Percentiles rank a stretch among this genome's conserved stretches.
Evolutionary conservation across 1,139 yeast species (phyloP).

Genomic region (Pichia sp.): DNA sequence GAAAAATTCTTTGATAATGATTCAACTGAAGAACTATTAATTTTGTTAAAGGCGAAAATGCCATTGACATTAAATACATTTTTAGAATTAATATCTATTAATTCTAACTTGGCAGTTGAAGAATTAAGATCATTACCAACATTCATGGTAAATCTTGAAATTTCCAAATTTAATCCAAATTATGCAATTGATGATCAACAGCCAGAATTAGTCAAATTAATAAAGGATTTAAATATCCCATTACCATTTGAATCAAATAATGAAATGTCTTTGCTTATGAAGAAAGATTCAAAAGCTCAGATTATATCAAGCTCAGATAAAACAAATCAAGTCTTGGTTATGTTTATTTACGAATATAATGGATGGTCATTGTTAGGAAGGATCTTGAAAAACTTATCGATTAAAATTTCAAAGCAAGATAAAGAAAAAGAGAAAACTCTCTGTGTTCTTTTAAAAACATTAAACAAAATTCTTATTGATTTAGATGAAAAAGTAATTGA

Average conservation of each 20-base stretch:
- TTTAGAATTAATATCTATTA: constrained; percentile 53
- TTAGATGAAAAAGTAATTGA: constrained; percentile 38
- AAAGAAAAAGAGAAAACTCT: constrained; percentile 41
- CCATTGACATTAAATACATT: constrained; percentile 66
- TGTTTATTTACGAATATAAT: constrained; percentile 66
- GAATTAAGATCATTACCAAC: constrained; percentile 56
- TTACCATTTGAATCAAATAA: constrained; percentile 47
- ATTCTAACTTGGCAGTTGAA: constrained; percentile 60
- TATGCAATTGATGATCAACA: constrained; percentile 46
- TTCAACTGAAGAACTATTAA: constrained; percentile 48
- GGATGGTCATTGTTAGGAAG: constrained; percentile 89
- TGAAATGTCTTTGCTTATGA: constrained; percentile 40
- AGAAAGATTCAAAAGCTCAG: constrained; percentile 63
- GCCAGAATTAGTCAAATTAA: constrained; percentile 44
- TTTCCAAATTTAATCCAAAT: constrained; percentile 33
- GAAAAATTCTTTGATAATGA: constrained; percentile 53
- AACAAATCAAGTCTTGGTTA: constrained; percentile 35
- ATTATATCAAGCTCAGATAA: constrained; percentile 37
- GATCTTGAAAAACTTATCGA: constrained; percentile 56
- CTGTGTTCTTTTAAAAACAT: constrained; percentile 37
- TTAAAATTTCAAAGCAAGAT: constrained; percentile 33
- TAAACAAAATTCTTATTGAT: constrained; percentile 28
- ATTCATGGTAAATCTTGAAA: constrained; percentile 44
- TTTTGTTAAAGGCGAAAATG: constrained; percentile 62
- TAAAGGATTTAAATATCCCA: constrained; percentile 36